Base-by-base conservation (phyloP, 768 basidiomycete species). In the Daedaleopsis sinensis region DNA sequence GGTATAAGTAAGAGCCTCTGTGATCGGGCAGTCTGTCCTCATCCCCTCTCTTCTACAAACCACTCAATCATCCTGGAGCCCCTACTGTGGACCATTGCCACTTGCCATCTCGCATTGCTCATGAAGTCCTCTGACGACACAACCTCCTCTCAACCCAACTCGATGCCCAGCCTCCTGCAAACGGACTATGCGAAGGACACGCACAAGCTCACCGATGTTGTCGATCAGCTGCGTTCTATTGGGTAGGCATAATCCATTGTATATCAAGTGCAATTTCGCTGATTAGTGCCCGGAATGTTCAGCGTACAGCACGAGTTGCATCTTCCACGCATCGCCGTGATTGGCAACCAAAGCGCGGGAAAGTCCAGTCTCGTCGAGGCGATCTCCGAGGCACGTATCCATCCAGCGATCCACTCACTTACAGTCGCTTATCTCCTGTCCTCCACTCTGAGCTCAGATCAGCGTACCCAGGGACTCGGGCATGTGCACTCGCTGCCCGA, bases 341-440 rank as follows among this genome's bases (percentile, higher is more conserved):
- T 83, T 42, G 83, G 83, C 15, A 82, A 81, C 47, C 84, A 84
- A 67, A 79, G 77, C 51, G 80, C 82, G 8, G 84, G 78, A 3
- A 80, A 80, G 65, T 80, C 78, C 1, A 77, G 76, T 47, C 72
- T 83, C 10, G 80, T 84, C 1, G 82, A 83, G 63, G 79, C 83
- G 1, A 81, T 84, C 21, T 79, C 78, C 12, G 79, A 79, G 15
- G 80, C 81, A 60, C 23, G 52, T 52, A 37, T n/a, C 71, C 52
- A n/a, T 27, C 23, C 27, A 46, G 2, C 32, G 19, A 12, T 6
- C 42, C 27, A 32, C 27, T 32, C 27, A 32, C 7, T 7, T 32
- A 32, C 27, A 32, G 4, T 32, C 27, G 27, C 27, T 32, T 32
- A 18, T 11, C 38, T 43, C 21, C 35, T 6, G 13, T 10, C 15